Conservation (phyloP, 1,139 yeast species). For the Taiozyma sp. region DNA sequence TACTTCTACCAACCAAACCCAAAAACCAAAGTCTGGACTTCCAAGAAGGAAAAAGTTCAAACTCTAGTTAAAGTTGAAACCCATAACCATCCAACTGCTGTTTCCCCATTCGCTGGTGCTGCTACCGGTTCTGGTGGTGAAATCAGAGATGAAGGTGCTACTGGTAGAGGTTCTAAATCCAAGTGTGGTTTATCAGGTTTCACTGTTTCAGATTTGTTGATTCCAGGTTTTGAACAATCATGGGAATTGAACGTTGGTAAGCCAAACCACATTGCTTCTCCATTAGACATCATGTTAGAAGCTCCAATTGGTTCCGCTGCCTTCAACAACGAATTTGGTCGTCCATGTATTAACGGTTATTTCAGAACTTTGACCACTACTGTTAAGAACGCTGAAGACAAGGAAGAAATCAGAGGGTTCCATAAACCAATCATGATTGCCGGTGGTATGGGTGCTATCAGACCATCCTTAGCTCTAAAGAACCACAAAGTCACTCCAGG, state of each 20-base stretch:
- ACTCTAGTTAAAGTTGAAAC: conserved; percentile 96
- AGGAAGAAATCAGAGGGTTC: conserved; percentile 84
- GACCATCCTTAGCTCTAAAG: conserved; percentile 91
- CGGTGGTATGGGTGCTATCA: conserved; percentile 96
- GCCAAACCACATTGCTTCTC: conserved; percentile 89
- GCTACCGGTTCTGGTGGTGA: conserved; percentile 99
- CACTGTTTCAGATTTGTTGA: conserved; percentile 84
- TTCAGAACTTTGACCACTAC: conserved; percentile 91
- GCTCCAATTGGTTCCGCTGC: conserved; percentile 99
- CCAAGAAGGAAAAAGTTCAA: conserved; percentile 75
- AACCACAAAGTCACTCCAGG: conserved; percentile 89
- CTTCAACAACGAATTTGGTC: conserved; percentile 96
- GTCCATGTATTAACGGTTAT: conserved; percentile 96
- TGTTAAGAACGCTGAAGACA: conserved; percentile 56
- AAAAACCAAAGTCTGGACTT: conserved; percentile 64
- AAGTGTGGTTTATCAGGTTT: conserved; percentile 96
- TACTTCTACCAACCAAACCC: conserved; percentile 76
- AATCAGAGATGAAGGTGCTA: conserved; percentile 99
- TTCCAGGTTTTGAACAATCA: conserved; percentile 84
- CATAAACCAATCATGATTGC: conserved; percentile 99
- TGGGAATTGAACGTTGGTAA: conserved; percentile 91
- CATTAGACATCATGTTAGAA: conserved; percentile 92
- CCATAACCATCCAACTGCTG: conserved; percentile 99
- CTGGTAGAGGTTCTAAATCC: conserved; percentile 96
- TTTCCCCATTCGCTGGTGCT: conserved; percentile 98